Base-by-base conservation (phyloP, 768 basidiomycete genomes). In the Clavaria fumosa region DNA sequence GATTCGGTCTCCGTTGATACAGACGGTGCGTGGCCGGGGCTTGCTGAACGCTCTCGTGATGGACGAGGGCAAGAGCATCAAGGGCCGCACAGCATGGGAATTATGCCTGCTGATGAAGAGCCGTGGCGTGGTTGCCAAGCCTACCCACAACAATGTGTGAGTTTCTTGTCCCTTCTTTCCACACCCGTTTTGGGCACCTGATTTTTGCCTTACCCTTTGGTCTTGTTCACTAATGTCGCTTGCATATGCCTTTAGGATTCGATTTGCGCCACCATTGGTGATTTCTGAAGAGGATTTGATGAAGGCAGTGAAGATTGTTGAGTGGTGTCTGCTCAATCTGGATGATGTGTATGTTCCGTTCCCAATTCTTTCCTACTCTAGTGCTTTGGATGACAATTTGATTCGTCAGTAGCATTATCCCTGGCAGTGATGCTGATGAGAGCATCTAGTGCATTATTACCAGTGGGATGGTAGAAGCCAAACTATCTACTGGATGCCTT, bases 251-350 rank as follows among this genome's bases (percentile, higher is more conserved):
- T 45, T 3, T 49, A 96, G 90, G 37, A 83, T 99, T 47, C 89
- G 93, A 22, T 93, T 99, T 54, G 88, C 95, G 2, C 93, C 93
- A 2, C 93, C 93, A 2, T 59, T 99, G 38, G 86, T 97, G 44
- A 99, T 99, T 41, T 66, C 73, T n/a, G 88, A 95, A 50, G 75
- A 70, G 14, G 88, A 95, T 43, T 52, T 97, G 43, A 62, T 66
- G 54, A 75, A 72, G 55, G 80, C 78, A 15, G 67, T 95, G 10
- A 57, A 55, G 39, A 74, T 83, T 39, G 86, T 99, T 50, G 73
- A 72, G 15, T 70, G 82, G 47, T 78, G 73, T 36, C 60, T 96
- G 32, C 55, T 60, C 7, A 90, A 95, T 51, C 69, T 97, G 32
- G 93, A 96, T 55, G 61, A 64, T 55, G 81, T 82, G 27, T 34